Evolutionary conservation across 805 yeast genomes (phyloP).

Genomic region (Sungouiozyma intestinalis): DNA sequence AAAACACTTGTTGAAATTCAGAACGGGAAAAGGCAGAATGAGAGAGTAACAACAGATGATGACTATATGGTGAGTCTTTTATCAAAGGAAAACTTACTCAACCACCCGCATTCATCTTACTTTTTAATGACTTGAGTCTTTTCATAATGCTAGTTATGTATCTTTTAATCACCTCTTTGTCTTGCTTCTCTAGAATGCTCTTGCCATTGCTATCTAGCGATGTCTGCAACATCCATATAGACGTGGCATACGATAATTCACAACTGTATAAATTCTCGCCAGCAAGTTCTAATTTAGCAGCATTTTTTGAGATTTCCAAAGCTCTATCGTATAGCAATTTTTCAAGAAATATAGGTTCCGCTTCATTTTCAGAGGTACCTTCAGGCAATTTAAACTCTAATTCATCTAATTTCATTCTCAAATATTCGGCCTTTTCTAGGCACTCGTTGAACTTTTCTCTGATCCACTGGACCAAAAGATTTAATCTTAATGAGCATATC

Average conservation of each 20-base stretch:
- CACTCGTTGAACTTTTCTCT: conserved; percentile 82
- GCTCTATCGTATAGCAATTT: conserved; percentile 87
- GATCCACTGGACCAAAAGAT: conserved; percentile 80
- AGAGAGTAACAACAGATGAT: too few species aligned
- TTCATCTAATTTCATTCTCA: conserved; percentile 42
- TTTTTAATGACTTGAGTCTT: conserved; percentile 60
- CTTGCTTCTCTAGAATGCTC: conserved; percentile 67
- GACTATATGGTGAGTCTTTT: too few species aligned
- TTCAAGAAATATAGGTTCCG: conserved; percentile 50
- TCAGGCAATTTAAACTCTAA: conserved; percentile 20
- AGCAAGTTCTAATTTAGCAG: conserved; percentile 78
- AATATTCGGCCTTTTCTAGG: conserved; percentile 77
- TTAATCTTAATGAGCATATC: conserved; percentile 38
- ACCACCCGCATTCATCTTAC: conserved; percentile 33
- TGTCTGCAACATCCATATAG: conserved; percentile 93
- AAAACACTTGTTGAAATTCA: too few species aligned
- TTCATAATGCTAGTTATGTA: conserved; percentile 77
- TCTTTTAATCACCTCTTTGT: conserved; percentile 62
- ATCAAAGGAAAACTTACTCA: too few species aligned
- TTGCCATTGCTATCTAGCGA: conserved; percentile 56
- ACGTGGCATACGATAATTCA: conserved; percentile 80
- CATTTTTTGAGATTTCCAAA: conserved; percentile 80
- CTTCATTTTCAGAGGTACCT: conserved; percentile 30
- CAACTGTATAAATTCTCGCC: conserved; percentile 54
- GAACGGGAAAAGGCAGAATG: too few species aligned